Evolutionary conservation across 768 basidiomycete genomes (phyloP), one percentile per base, ranked within the genome.

Genomic region (Termitomyces sp.): DNA sequence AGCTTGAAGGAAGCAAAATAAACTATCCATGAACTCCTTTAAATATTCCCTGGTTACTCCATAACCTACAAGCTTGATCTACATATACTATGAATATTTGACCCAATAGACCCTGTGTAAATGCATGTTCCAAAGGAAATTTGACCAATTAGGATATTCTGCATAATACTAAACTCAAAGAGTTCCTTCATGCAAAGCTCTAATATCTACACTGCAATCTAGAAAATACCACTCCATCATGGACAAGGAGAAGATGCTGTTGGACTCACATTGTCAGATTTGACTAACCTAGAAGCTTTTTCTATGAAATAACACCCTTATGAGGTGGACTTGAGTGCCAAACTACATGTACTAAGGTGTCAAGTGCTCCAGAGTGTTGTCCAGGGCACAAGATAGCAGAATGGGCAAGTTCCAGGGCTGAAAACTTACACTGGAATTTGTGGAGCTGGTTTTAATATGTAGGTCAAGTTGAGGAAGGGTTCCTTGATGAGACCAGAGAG

Each of bases 121-220:
- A 3, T 74, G 59, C 0, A 78, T 65, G 70, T 95, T 89, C 87
- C 91, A 98, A 24, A 99, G 76, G 75, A 99, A 98, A 71, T 98
- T 98, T 9, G 93, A 91, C 91, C 93, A 98, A 66, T 99, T 99
- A 3, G 97, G 97, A 69, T 99, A 96, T 0, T 99, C 72, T 98
- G 97, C 97, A 99, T 98, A 46, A 89, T 72, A 31, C 91, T 78
- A 76, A 97, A 96, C 60, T 86, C 78, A 70, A 98, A 97, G 7
- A 99, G 82, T 69, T 98, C 96, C 58, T 81, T 84, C 42, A 99
- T 75, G 68, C 94, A 98, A 7, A 99, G 79, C 48, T 91, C 87
- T 52, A 98, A 79, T 48, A 97, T 83, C 56, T 86, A 77, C 3
- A 81, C 74, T 3, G 94, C 91, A 67, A 98, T 96, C 96, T 98